Evolutionary conservation across 371 early-diverging fungal species (phyloP), one percentile per base, ranked within the genome.

Genomic region (Apophysomyces sp.): DNA sequence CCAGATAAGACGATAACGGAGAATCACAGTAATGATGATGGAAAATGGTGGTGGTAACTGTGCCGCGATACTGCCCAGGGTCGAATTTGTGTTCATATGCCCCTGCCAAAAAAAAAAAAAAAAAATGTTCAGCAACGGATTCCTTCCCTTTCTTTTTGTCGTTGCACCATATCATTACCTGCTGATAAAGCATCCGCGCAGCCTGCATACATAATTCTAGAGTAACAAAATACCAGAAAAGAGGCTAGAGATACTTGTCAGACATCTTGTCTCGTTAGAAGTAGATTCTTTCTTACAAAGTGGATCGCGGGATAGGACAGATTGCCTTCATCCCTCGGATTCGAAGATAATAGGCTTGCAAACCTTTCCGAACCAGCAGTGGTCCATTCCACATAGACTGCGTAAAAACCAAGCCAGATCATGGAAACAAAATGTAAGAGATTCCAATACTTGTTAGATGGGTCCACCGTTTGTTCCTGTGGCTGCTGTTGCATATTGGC

Each of bases 171-270:
- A 54, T 12, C 16, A 57, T 74, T 54, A 84, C 83, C 52, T 84
- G 65, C 44, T 86, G 83, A 49, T 78, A 73, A 18, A 77, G 63
- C 68, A 86, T 73, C 15, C 83, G 68, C 0, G 83, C 75, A 11
- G 86, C 73, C 52, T 86, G 87, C 52, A 87, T 49, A 16, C 80
- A 59, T 30, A 87, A 40, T 41, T 87, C 84, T 41, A 84, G 55
- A 2, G 82, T 80, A 5, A 78, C 65, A 76, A 86, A 87, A 58
- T 87, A 85, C 87, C 87, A 87, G 65, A 87, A 87, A 37, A 84
- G 63, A 31, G 86, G 78, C 84, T 85, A 67, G 32, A 6, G 18
- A 62, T 24, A 58, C 31, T 52, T 41, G 36, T 30, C 31, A 44
- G 12, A 36, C 5, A 0, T 21, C n/a, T 55, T 36, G 40, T n/a